phyloP scores from a whole-genome alignment of 2,329 filamentous ascomycete species.

The Xylaria hypoxylon region DNA sequence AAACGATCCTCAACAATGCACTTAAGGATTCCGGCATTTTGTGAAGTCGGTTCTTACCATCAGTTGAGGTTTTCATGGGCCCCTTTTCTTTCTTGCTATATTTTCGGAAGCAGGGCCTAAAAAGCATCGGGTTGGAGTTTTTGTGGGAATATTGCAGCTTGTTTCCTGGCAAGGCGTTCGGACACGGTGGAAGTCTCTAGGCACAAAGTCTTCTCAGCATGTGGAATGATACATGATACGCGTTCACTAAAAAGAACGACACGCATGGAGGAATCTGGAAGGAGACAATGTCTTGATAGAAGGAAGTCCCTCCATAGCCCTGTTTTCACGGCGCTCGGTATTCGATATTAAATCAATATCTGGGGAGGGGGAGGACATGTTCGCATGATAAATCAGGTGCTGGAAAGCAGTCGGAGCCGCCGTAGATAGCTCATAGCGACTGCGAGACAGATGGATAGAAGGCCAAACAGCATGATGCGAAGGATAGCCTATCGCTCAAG shows the following conservation, averaged over 20 bases:
- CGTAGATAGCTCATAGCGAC: conserved; percentile 10
- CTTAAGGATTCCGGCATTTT: conserved; percentile 98
- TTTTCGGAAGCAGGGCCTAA: conserved; percentile 37
- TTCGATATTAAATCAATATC: conserved; percentile 40
- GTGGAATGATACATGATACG: conserved; percentile 40
- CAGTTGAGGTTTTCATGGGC: conserved; percentile 24
- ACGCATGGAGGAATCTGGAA: conserved; percentile 30
- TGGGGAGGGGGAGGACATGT: conserved; percentile 30
- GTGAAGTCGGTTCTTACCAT: conserved; percentile 57
- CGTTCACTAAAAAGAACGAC: conserved; percentile 35
- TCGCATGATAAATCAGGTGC: conserved; percentile 37
- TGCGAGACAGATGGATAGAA: conserved; percentile 17
- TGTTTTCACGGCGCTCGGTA: conserved; percentile 28
- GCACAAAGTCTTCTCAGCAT: conserved; percentile 44
- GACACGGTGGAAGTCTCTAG: conserved; percentile 40
- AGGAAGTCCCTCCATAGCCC: conserved; percentile 31
- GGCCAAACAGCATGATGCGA: conserved; percentile 18
- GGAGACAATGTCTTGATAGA: conserved; percentile 40
- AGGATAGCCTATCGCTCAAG: conserved; percentile 19
- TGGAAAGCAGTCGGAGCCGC: conserved; percentile 26
- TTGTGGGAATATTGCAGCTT: conserved; percentile 40
- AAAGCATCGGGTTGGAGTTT: conserved; percentile 50
- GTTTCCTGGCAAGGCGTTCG: conserved; percentile 50
- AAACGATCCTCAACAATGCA: conserved; percentile 98
- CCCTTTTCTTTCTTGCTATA: conserved; percentile 37